phyloP scores from a whole-genome alignment of 148 eudicot species.

The Rhododendron vialii region DNA sequence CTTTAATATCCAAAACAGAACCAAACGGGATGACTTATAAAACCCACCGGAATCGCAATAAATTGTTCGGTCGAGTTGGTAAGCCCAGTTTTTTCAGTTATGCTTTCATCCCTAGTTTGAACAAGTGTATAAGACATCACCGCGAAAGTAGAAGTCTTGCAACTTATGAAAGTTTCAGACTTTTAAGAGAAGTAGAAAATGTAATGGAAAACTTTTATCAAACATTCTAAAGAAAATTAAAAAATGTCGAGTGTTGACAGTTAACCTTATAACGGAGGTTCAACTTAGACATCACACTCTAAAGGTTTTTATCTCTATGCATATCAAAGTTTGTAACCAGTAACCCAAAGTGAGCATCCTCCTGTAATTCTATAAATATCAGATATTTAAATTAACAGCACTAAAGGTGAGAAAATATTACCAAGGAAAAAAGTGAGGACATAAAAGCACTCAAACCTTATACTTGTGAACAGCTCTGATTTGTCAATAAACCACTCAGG shows the following conservation, averaged over 20 bases:
- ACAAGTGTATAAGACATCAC: neutral
- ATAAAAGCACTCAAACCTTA: constrained; percentile 47
- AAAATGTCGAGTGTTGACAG: neutral
- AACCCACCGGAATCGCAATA: neutral
- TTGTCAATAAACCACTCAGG: constrained; percentile 97
- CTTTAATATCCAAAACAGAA: too few species aligned
- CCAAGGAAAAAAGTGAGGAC: neutral
- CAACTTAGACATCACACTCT: neutral
- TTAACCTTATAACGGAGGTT: neutral
- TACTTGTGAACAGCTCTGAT: constrained; percentile 81
- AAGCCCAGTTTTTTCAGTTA: neutral
- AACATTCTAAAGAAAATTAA: neutral
- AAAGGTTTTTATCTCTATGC: neutral
- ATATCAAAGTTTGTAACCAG: neutral
- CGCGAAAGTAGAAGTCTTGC: neutral
- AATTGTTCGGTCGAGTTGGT: neutral
- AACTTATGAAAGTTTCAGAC: neutral
- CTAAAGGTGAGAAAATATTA: neutral
- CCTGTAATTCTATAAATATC: neutral
- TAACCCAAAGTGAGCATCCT: neutral
- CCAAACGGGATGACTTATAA: neutral
- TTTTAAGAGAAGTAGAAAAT: neutral
- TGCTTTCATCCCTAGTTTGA: neutral
- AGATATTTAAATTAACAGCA: neutral
- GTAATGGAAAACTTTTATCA: neutral